phyloP scores from a whole-genome alignment of 2,329 filamentous ascomycete species.

The Aspergillus awamori region DNA sequence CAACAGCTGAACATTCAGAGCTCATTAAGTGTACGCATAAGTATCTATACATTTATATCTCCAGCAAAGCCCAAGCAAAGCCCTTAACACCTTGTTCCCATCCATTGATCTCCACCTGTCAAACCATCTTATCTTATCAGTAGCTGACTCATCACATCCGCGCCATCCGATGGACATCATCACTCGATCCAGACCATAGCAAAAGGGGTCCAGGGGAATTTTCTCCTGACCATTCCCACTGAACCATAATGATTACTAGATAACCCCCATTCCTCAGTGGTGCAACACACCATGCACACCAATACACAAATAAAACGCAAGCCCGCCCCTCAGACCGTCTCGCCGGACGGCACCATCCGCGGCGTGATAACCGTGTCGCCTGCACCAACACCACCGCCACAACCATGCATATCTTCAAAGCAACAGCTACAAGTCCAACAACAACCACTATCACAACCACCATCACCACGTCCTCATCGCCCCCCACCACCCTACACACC shows the following conservation, averaged over 20 bases:
- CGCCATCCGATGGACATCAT: slow-evolving; percentile 3
- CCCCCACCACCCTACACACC: not conserved
- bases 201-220: not conserved
- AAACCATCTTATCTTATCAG: slow-evolving; percentile 2
- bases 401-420: not conserved
- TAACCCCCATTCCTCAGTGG: not conserved
- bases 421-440: not conserved
- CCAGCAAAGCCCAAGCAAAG: too few species aligned
- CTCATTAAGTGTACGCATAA: too few species aligned
- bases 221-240: not conserved
- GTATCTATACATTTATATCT: too few species aligned
- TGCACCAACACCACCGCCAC: not conserved
- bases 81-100: not conserved
- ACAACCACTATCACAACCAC: not conserved
- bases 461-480: not conserved
- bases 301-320: slow-evolving; percentile 2
- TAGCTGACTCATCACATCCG: not conserved
- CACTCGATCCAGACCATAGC: not conserved
- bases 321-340: not conserved
- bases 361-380: not conserved
- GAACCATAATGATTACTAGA: not conserved
- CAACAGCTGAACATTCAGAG: too few species aligned
- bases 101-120: not conserved
- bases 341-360: not conserved
- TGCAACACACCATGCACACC: not conserved